These are phyloP conservation scores for Boletus vermiculosoides DNA, from an alignment of 768 basidiomycete species.

Conservation along the genomic window DNA sequence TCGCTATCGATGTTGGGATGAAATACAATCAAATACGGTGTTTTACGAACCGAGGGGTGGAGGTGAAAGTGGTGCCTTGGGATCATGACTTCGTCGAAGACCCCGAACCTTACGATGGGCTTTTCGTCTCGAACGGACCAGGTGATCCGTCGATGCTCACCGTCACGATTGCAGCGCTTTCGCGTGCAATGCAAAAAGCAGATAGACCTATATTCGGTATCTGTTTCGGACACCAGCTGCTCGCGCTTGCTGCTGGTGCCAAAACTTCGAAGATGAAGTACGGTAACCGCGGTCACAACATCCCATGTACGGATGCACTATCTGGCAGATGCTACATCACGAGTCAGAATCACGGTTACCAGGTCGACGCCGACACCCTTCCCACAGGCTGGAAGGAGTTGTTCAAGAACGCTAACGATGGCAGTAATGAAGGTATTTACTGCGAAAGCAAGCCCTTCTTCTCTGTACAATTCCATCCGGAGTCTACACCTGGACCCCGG, in stretches of 20 bases:
- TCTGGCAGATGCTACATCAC: slow-evolving; percentile 99
- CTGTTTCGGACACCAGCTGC: slow-evolving; percentile 95
- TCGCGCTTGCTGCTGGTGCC: slow-evolving; percentile 93
- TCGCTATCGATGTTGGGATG: slow-evolving; percentile 98
- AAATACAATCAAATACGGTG: slow-evolving; percentile 99
- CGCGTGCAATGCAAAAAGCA: slow-evolving; percentile 63
- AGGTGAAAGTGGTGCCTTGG: slow-evolving; percentile 98
- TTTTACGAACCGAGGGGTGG: slow-evolving; percentile 87
- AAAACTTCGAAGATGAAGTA: slow-evolving; percentile 99
- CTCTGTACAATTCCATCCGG: slow-evolving; percentile 99
- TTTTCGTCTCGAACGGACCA: slow-evolving; percentile 97
- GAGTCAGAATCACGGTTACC: slow-evolving; percentile 97
- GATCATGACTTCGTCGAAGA: slow-evolving; percentile 88
- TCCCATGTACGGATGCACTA: slow-evolving; percentile 92
- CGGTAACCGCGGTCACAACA: slow-evolving; percentile 98
- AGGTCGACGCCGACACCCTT: slow-evolving; percentile 81
- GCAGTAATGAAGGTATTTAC: slow-evolving; percentile 97
- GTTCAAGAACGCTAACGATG: slow-evolving; percentile 95
- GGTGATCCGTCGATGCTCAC: slow-evolving; percentile 90
- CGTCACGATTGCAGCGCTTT: slow-evolving; percentile 66
- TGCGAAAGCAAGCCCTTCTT: slow-evolving; percentile 92
- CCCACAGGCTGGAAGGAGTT: slow-evolving; percentile 88
- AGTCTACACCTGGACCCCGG: slow-evolving; percentile 92
- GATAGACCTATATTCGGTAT: slow-evolving; percentile 95
- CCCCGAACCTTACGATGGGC: slow-evolving; percentile 80